A percentile compares a stretch with the other conserved stretches of the same genome.
phyloP scores from a whole-genome alignment of 1,139 yeast genomes.

The Scheffersomyces quercinus region DNA sequence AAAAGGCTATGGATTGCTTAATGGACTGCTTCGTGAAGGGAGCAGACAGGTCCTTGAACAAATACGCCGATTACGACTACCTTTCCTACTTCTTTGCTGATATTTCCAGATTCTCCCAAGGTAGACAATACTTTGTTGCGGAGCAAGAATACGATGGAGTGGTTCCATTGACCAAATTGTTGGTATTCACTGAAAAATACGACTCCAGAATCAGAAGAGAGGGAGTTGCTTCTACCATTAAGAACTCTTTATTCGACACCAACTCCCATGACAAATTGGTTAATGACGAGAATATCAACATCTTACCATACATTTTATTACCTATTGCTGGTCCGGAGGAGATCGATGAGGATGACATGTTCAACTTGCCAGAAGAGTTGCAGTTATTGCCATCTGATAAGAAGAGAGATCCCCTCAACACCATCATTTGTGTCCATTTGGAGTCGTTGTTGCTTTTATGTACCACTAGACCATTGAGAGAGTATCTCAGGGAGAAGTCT shows the following conservation, averaged over 20 bases:
- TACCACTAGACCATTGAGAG: slow-evolving; percentile 73
- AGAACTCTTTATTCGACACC: slow-evolving; percentile 83
- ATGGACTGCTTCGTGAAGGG: slow-evolving; percentile 93
- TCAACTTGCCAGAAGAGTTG: slow-evolving; percentile 84
- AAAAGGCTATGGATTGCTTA: slow-evolving; percentile 71
- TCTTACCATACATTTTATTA: slow-evolving; percentile 76
- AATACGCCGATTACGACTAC: slow-evolving; percentile 76
- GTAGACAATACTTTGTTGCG: slow-evolving; percentile 74
- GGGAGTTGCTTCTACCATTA: slow-evolving; percentile 91
- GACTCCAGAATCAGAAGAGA: slow-evolving; percentile 80
- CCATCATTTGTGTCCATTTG: slow-evolving; percentile 68
- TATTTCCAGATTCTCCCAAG: slow-evolving; percentile 67
- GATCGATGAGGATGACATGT: slow-evolving; percentile 79
- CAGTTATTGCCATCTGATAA: slow-evolving; percentile 80
- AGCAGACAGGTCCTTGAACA: slow-evolving; percentile 66
- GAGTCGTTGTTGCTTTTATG: slow-evolving; percentile 78
- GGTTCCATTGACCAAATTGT: slow-evolving; percentile 74
- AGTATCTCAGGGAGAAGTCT: slow-evolving; percentile 69
- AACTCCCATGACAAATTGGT: slow-evolving; percentile 63
- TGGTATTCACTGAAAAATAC: slow-evolving; percentile 81
- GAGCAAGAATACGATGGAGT: slow-evolving; percentile 74
- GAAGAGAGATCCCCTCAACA: slow-evolving; percentile 67
- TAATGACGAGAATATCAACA: slow-evolving; percentile 62
- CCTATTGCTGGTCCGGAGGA: slow-evolving; percentile 87
- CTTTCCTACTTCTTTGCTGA: slow-evolving; percentile 90